Base-by-base conservation (phyloP, 768 basidiomycete genomes). In the Dentipellis fragilis region DNA sequence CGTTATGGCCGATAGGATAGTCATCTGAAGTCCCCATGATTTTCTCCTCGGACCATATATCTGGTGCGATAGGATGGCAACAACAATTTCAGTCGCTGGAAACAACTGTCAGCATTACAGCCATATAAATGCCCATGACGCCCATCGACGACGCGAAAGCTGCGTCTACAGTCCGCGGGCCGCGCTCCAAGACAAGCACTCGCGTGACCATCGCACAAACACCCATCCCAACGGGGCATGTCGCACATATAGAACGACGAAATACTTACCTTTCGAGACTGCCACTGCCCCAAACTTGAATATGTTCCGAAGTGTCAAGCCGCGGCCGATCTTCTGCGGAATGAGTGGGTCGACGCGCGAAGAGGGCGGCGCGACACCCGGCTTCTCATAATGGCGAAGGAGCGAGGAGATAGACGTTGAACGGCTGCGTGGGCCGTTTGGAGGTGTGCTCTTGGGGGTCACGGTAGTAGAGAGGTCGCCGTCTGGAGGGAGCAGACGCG, bases 1-100 rank as follows among this genome's bases (percentile, higher is more conserved):
- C 77, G 93, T 87, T 63, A 95, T 77, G 56, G 81, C 83, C n/a
- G 81, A 81, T 12, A 92, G 79, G 34, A 95, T 77, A 2, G 94
- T 94, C 89, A 97, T 91, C 71, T 90, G 88, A 53, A 93, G 84
- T 0, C 93, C 92, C 95, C 95, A 99, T 6, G 87, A 84, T 66
- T 88, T 87, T 65, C 84, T 83, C 45, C 87, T 83, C 0, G 95
- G 93, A 3, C 95, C 95, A 74, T 83, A 87, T 40, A 97, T 71
- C 59, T 85, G 81, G 66, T 96, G 87, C 7, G 78, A 74, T 49
- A 95, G 68, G 22, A 96, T 76, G 53, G 90, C 93, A 11, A 76
- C 71, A 3, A 84, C 81, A 6, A 83, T 64, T 2, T 71, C 69
- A 12, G 70, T 71, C 1, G 74, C 77, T 76, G 64, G 12, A 51